Evolutionary conservation across 139 green algal genomes (phyloP).

Genomic region (Nannochloris sp.): DNA sequence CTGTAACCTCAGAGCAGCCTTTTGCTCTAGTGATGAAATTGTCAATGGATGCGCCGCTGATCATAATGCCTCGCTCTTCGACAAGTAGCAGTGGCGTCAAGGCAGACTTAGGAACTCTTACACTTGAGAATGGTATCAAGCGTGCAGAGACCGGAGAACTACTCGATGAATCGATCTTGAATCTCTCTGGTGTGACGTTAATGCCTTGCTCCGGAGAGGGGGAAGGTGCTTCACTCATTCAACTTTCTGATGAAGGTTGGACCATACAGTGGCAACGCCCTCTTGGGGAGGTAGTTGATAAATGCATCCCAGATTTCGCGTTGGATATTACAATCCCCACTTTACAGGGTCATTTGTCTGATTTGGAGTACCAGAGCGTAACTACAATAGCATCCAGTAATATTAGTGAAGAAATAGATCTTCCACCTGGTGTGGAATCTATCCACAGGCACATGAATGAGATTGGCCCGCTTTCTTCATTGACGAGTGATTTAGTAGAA

Average conservation of each 20-base stretch:
- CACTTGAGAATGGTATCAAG: constrained; percentile 18
- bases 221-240: constrained; percentile 52
- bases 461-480: no score
- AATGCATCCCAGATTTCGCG: constrained; percentile 23
- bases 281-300: constrained; percentile 5
- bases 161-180: constrained; percentile 32
- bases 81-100: constrained; percentile 35
- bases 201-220: constrained; percentile 24
- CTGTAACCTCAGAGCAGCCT: constrained; percentile 1
- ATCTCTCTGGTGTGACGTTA: constrained; percentile 27
- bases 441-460: constrained; percentile 5
- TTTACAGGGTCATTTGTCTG: constrained; percentile 42
- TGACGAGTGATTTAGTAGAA: no score
- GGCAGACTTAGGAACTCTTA: constrained; percentile 65
- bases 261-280: constrained; percentile 20
- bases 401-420: constrained; percentile 25
- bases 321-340: constrained; percentile 44
- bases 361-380: constrained; percentile 64
- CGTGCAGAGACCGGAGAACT: constrained; percentile 4
- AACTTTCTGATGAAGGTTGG: constrained; percentile 23
- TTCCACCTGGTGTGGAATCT: constrained; percentile 1
- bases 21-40: constrained; percentile 68
- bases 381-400: constrained; percentile 57
- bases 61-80: constrained; percentile 58
- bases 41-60: constrained; percentile 56